Evolutionary conservation across 495 filamentous ascomycete genomes (phyloP).

Genomic region (Xylaria curta): DNA sequence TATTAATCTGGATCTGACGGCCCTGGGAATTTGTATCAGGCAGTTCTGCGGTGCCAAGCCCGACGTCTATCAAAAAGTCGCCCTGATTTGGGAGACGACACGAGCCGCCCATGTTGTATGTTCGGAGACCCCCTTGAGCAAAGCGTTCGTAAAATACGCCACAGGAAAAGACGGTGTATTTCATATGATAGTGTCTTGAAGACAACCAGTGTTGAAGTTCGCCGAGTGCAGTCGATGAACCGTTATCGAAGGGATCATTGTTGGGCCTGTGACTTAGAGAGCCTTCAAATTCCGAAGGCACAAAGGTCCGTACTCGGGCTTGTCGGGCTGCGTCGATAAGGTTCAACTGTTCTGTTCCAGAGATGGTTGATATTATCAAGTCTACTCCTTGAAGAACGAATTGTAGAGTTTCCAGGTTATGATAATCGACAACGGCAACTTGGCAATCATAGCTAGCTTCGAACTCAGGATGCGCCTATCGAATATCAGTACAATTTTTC

Average conservation of each 20-base stretch:
- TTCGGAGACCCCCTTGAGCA: conserved; percentile 64
- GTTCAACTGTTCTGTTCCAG: conserved; percentile 67
- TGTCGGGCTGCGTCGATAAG: conserved; percentile 74
- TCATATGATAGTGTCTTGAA: conserved; percentile 54
- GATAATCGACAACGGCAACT: conserved; percentile 69
- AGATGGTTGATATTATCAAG: conserved; percentile 76
- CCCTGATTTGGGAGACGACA: conserved; percentile 59
- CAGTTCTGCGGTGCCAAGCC: conserved; percentile 61
- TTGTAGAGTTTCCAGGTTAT: conserved; percentile 58
- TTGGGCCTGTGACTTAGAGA: conserved; percentile 49
- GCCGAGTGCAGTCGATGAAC: conserved; percentile 56
- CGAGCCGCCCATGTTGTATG: conserved; percentile 58
- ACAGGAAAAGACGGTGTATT: conserved; percentile 72
- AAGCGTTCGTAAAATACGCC: conserved; percentile 82
- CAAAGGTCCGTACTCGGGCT: conserved; percentile 69
- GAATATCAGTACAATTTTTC: conserved; percentile 34
- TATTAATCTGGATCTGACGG: conserved; percentile 59
- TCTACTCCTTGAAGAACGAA: conserved; percentile 72
- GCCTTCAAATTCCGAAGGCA: conserved; percentile 79
- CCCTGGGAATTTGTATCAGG: conserved; percentile 57
- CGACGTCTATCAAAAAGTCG: conserved; percentile 69
- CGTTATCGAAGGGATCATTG: conserved; percentile 62
- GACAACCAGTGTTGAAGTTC: conserved; percentile 59
- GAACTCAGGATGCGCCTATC: conserved; percentile 49
- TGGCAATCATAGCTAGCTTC: conserved; percentile 59